A percentile compares a stretch with the other conserved stretches of the same genome.
Conservation (phyloP, 305 asterid species). For the Rubia tinctorum region DNA sequence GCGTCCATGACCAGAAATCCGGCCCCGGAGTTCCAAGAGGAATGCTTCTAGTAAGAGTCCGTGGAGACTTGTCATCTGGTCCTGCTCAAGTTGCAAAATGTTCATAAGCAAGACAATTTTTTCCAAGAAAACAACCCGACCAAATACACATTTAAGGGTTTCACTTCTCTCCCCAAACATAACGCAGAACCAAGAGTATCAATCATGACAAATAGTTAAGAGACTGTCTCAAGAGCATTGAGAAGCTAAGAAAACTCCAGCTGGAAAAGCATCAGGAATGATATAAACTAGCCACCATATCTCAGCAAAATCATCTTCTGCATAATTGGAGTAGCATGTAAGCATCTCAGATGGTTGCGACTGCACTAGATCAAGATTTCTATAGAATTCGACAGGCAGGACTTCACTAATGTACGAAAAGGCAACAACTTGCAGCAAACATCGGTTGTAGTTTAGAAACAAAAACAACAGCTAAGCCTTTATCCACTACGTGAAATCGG, state of each 20-base stretch:
- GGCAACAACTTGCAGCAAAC: neutral
- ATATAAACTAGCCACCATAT: neutral
- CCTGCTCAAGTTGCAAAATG: constrained; percentile 37
- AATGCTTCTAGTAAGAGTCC: constrained; percentile 33
- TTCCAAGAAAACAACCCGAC: neutral
- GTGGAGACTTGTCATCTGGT: constrained; percentile 26
- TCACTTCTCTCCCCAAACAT: neutral
- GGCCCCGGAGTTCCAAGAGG: constrained; percentile 74
- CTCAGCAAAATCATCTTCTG: neutral
- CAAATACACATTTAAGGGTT: neutral
- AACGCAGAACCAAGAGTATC: neutral
- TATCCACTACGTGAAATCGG: no score
- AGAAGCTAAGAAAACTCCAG: no score
- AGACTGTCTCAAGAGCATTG: neutral
- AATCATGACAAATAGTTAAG: neutral
- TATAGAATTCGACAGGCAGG: neutral
- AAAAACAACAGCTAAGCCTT: no score
- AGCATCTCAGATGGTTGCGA: neutral
- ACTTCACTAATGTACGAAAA: constrained; percentile 3
- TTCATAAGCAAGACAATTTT: neutral
- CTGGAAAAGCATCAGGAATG: neutral
- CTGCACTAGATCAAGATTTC: no score
- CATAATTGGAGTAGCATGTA: neutral
- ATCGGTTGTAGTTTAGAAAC: no score
- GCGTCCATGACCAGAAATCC: constrained; percentile 90